Percentiles rank a stretch among this genome's conserved stretches.
These are phyloP conservation scores for Debaryomyces coudertii DNA, from an alignment of 1,139 yeast genomes.

Conservation along the genomic window DNA sequence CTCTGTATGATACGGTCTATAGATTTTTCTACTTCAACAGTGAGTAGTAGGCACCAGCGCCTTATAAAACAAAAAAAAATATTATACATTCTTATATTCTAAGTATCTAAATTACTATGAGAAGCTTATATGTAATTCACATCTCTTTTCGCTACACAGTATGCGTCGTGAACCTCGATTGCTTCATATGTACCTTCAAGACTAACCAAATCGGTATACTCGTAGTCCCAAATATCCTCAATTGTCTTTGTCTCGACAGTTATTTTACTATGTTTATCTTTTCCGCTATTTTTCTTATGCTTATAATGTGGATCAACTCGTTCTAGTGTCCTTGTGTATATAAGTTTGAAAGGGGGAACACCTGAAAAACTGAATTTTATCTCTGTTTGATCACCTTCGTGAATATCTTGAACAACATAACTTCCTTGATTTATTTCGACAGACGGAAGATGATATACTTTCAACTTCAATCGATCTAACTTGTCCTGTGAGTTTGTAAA, in stretches of 20 bases:
- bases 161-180: constrained; percentile 79
- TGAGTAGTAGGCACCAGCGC: too few species aligned
- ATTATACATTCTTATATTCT: constrained; percentile 3
- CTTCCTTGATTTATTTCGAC: constrained; percentile 87
- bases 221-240: constrained; percentile 66
- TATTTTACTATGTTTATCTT: constrained; percentile 29
- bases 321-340: constrained; percentile 54
- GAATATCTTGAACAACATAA: constrained; percentile 72
- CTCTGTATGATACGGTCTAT: too few species aligned
- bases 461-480: constrained; percentile 48
- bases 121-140: not conserved
- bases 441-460: constrained; percentile 82
- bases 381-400: constrained; percentile 86
- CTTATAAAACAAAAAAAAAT: not conserved
- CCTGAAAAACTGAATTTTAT: constrained; percentile 69
- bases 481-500: constrained; percentile 46
- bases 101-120: constrained; percentile 1
- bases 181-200: constrained; percentile 96
- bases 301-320: constrained; percentile 52
- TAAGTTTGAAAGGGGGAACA: constrained; percentile 69
- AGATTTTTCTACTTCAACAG: too few species aligned
- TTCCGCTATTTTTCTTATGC: constrained; percentile 23
- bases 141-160: constrained; percentile 59
- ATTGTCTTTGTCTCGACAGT: constrained; percentile 80
- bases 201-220: constrained; percentile 73